Conservation (phyloP, 768 basidiomycete genomes). For the Podaxis sp. region DNA sequence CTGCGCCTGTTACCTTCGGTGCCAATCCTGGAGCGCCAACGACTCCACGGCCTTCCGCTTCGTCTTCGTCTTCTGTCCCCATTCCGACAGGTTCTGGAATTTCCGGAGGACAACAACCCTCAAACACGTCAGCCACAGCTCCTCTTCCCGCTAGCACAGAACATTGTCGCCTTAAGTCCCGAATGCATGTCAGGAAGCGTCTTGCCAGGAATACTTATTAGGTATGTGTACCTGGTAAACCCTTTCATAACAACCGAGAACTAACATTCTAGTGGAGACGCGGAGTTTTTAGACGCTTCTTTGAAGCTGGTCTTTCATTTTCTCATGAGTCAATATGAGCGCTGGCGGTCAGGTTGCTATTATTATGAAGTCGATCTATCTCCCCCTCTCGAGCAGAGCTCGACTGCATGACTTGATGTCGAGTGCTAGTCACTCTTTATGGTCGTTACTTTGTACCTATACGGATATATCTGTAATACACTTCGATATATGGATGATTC, state of each 20-base stretch:
- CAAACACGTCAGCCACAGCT: conserved; percentile 4
- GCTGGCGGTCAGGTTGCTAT: conserved; percentile 1
- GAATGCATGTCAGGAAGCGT: conserved; percentile 22
- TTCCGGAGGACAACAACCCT: conserved; percentile 7
- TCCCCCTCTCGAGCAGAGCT: background rate
- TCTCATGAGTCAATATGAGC: background rate
- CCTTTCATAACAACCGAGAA: conserved; percentile 1
- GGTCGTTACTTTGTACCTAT: background rate
- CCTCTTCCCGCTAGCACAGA: background rate
- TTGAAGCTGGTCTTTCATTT: conserved; percentile 10
- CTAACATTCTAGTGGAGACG: conserved; percentile 3
- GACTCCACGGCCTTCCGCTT: conserved; percentile 1
- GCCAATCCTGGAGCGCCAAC: conserved; percentile 19
- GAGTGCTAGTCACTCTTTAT: background rate
- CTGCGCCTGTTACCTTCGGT: conserved; percentile 30
- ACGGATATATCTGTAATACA: background rate
- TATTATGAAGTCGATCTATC: conserved; percentile 10
- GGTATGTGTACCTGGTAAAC: background rate
- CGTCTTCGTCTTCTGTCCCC: background rate
- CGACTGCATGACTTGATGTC: background rate
- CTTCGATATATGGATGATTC: background rate
- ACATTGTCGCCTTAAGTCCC: conserved; percentile 16
- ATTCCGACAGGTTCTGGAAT: conserved; percentile 9
- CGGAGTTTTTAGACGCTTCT: conserved; percentile 12
- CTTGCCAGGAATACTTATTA: conserved; percentile 1